Percentiles rank a stretch among this genome's conserved stretches.
Conservation (phyloP, 1,139 yeast species). For the Groenewaldozyma sp. region DNA sequence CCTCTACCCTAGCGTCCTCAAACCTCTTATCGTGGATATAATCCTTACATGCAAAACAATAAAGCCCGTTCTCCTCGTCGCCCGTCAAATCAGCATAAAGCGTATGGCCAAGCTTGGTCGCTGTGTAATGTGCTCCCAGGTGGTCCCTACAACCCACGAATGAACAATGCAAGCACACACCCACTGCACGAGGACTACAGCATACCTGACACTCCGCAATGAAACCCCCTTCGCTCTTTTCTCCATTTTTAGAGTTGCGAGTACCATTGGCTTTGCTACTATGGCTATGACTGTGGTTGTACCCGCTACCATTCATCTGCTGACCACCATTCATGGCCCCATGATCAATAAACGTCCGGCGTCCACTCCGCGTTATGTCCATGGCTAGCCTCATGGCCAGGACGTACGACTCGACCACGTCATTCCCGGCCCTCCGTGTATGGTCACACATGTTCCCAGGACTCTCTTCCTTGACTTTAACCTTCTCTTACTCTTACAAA, state of each 20-base stretch:
- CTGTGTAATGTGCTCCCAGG: slow-evolving; percentile 49
- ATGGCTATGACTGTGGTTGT: background rate
- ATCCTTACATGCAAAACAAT: slow-evolving; percentile 71
- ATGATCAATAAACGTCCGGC: no score
- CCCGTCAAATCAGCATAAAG: slow-evolving; percentile 42
- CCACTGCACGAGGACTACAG: slow-evolving; percentile 7
- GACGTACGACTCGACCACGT: slow-evolving; percentile 11
- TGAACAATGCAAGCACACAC: slow-evolving; percentile 77
- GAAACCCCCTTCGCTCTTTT: slow-evolving; percentile 1
- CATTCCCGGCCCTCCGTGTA: slow-evolving; percentile 1
- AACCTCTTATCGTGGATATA: slow-evolving; percentile 54
- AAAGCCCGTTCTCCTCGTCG: slow-evolving; percentile 26
- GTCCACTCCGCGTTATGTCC: slow-evolving; percentile 4
- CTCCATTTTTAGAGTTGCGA: background rate
- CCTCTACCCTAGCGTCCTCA: slow-evolving; percentile 33
- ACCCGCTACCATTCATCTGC: background rate
- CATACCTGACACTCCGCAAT: slow-evolving; percentile 10
- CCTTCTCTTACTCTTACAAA: no score
- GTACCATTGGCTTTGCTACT: no score
- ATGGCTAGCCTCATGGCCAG: slow-evolving; percentile 17
- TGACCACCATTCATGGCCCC: background rate
- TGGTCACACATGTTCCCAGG: slow-evolving; percentile 5
- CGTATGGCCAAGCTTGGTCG: slow-evolving; percentile 56
- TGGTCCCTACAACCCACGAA: slow-evolving; percentile 71
- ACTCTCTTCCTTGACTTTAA: no score